Evolutionary conservation across 2,329 filamentous ascomycete species (phyloP), one percentile per base, ranked within the genome.

Genomic region (Aspergillus cejpii): DNA sequence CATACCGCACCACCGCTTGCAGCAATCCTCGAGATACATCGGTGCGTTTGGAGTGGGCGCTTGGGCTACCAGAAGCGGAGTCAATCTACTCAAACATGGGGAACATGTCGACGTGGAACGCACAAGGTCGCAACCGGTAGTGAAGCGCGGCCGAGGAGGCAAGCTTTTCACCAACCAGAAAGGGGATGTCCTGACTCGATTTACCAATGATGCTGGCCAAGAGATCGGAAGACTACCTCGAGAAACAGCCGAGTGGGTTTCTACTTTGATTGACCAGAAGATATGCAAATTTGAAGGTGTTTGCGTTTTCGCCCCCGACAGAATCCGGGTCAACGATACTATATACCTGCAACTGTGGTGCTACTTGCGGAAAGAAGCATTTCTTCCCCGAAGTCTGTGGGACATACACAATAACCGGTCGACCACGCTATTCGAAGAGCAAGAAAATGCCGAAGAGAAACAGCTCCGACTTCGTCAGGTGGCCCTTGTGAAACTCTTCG

Each of bases 41-140:
- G 92, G 92, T 14, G 87, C 89, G 0, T 92, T 97, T 66, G 92
- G 92, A 6, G 89, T 87, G 3, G 87, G 85, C 43, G 92, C 84
- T 3, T 98, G 92, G 92, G 83, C 87, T 5, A 97, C 91, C 3
- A 81, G 83, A 56, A 96, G 88, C 63, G 91, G 91, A 0, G 71
- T 70, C 2, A 80, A 79, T 28, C 63, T 96, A 5, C 62, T 98
- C 20, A 85, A 81, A 53, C 85, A 94, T 58, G 88, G 86, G 12
- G 91, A 97, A 53, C 57, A 70, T n/a, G 81, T 98, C 46, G 82
- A 77, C 39, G 94, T 98, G 36, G 91, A 97, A 67, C 82, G 92
- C 34, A 82, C 88, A 47, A 90, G 85, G 64, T 81, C 85, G 20
- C 82, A 85, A 49, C 75, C 77, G 10, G 75, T 78, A 70, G 51